Conservation (phyloP, 2,329 filamentous ascomycete species). For the Talaromyces piceae region DNA sequence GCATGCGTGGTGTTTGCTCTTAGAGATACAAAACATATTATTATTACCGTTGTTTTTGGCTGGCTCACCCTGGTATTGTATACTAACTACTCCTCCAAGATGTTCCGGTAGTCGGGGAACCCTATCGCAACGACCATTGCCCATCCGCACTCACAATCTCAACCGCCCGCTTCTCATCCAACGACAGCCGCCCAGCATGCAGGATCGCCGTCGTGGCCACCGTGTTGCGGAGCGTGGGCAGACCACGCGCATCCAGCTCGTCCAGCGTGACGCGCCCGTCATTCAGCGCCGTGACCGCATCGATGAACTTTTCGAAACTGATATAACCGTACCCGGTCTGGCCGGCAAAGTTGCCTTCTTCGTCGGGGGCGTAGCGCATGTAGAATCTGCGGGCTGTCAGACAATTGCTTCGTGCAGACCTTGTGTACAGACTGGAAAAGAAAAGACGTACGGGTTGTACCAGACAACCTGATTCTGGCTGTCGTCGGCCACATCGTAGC, state of each 20-base stretch:
- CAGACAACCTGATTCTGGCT: slow-evolving; percentile 59
- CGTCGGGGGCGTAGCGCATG: slow-evolving; percentile 89
- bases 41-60: background rate
- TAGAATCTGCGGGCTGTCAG: slow-evolving; percentile 53
- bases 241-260: slow-evolving; percentile 68
- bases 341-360: slow-evolving; percentile 88
- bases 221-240: slow-evolving; percentile 83
- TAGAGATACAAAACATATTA: too few species aligned
- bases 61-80: background rate
- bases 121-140: slow-evolving; percentile 58
- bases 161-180: slow-evolving; percentile 74
- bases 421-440: too few species aligned
- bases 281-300: slow-evolving; percentile 73
- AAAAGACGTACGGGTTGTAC: slow-evolving; percentile 64
- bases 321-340: slow-evolving; percentile 91
- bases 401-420: background rate
- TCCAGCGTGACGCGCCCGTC: slow-evolving; percentile 63
- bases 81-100: background rate
- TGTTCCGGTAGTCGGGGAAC: too few species aligned
- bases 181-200: slow-evolving; percentile 73
- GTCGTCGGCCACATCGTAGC: slow-evolving; percentile 91
- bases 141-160: slow-evolving; percentile 50
- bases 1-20: too few species aligned
- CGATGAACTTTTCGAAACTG: slow-evolving; percentile 92
- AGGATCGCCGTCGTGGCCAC: slow-evolving; percentile 87